Percentiles rank a stretch among this genome's conserved stretches.
Conservation (phyloP, 176 grass and related monocot genomes). For the Bromus sterilis region DNA sequence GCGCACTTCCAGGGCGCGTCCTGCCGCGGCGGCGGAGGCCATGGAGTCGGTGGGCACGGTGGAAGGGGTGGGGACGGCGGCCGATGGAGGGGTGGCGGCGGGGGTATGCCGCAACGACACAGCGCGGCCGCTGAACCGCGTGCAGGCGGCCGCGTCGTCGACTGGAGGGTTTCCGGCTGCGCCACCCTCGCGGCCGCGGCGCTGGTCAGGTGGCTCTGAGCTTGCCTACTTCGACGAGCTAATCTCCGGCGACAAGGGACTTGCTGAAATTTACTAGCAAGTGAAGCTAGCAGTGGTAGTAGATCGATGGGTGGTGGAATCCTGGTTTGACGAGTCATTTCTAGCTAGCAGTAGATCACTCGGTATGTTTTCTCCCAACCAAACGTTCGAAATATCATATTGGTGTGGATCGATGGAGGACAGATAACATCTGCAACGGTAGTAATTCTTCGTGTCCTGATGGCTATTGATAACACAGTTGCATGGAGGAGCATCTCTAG, state of each 20-base stretch:
- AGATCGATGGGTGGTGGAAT: no score
- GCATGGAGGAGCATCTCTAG: no score
- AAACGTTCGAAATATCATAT: neutral
- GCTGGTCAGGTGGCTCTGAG: slow-evolving; percentile 5
- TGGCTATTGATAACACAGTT: no score
- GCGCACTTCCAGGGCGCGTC: neutral
- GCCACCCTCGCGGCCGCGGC: neutral
- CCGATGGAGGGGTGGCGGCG: neutral
- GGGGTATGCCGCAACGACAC: neutral
- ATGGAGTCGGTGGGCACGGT: neutral
- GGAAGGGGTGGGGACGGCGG: neutral
- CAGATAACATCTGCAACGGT: no score
- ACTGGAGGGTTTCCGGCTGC: neutral
- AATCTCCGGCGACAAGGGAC: neutral
- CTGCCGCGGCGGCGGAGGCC: neutral
- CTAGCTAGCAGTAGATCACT: no score
- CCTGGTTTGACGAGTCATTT: no score
- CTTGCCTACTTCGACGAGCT: neutral
- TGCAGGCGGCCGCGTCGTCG: neutral
- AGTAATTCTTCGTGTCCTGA: no score
- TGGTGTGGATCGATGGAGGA: neutral
- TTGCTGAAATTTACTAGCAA: neutral
- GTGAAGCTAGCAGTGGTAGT: neutral
- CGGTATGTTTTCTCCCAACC: no score
- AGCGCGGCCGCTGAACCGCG: neutral